Evolutionary conservation across 164 flowering plant species (phyloP).

Genomic region (Berberis vulgaris): DNA sequence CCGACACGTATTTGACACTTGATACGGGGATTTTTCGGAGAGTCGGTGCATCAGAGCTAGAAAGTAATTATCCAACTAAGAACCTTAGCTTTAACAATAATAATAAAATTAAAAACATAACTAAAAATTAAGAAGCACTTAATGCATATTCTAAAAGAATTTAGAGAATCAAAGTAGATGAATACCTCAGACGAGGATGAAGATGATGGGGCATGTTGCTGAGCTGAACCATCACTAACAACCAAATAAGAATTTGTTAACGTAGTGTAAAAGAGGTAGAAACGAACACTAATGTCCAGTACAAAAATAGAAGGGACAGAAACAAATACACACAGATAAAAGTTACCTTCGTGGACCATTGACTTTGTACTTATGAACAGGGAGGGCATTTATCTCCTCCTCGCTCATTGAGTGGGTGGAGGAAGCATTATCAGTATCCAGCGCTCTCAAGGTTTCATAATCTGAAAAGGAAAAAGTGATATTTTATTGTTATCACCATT

Average conservation of each 20-base stretch:
- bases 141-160: no score
- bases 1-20: no score
- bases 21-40: no score
- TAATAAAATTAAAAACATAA: no score
- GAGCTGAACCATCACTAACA: conserved; percentile 32
- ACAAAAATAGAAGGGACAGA: neutral
- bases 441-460: conserved; percentile 76
- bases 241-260: neutral
- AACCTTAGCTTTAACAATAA: no score
- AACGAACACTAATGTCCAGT: no score
- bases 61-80: no score
- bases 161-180: no score
- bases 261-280: neutral
- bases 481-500: no score
- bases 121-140: no score
- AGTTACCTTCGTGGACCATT: conserved; percentile 42
- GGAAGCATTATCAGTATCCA: conserved; percentile 56
- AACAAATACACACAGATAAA: neutral
- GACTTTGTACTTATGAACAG: conserved; percentile 79
- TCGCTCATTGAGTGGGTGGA: conserved; percentile 75
- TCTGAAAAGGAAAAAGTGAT: conserved; percentile 30
- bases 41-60: no score
- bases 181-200: conserved; percentile 34
- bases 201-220: conserved; percentile 35
- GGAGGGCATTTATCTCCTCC: conserved; percentile 92